Percentiles rank a stretch among this genome's conserved stretches.
Conservation (phyloP, 352 stramenopile genomes). For the Plasmopara muralis region DNA sequence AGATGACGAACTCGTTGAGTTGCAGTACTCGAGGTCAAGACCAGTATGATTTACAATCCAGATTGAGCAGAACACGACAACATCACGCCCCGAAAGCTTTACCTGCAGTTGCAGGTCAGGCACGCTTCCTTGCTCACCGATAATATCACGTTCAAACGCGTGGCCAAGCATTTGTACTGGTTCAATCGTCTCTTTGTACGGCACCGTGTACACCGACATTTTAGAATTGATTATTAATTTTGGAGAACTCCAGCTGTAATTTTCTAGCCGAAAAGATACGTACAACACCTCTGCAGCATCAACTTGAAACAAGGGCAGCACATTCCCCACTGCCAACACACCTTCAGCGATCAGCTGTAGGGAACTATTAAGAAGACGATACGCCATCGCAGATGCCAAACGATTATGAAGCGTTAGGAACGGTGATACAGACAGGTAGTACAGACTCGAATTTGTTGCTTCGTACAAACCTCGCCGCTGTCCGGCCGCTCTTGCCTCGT, state of each 20-base stretch:
- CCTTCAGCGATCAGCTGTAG: slow-evolving; percentile 82
- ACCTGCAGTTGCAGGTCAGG: slow-evolving; percentile 79
- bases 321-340: slow-evolving; percentile 74
- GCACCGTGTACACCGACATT: slow-evolving; percentile 49
- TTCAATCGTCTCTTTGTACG: slow-evolving; percentile 76
- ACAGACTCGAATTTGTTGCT: slow-evolving; percentile 80
- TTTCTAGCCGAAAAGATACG: slow-evolving; percentile 80
- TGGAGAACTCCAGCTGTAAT: slow-evolving; percentile 83
- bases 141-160: slow-evolving; percentile 58
- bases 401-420: slow-evolving; percentile 83
- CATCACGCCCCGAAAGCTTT: slow-evolving; percentile 69
- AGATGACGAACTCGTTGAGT: slow-evolving; percentile 67
- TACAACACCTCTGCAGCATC: slow-evolving; percentile 58
- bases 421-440: slow-evolving; percentile 74
- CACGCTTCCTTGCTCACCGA: slow-evolving; percentile 67
- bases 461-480: slow-evolving; percentile 76
- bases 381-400: slow-evolving; percentile 73
- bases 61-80: slow-evolving; percentile 82
- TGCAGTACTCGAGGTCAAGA: slow-evolving; percentile 82
- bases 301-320: slow-evolving; percentile 80
- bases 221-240: slow-evolving; percentile 79
- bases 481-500: slow-evolving; percentile 68
- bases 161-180: slow-evolving; percentile 60
- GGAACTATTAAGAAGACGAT: slow-evolving; percentile 75
- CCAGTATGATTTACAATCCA: slow-evolving; percentile 87